phyloP scores from a whole-genome alignment of 192 early-diverging fungal genomes.

The Umbelopsis sp. region DNA sequence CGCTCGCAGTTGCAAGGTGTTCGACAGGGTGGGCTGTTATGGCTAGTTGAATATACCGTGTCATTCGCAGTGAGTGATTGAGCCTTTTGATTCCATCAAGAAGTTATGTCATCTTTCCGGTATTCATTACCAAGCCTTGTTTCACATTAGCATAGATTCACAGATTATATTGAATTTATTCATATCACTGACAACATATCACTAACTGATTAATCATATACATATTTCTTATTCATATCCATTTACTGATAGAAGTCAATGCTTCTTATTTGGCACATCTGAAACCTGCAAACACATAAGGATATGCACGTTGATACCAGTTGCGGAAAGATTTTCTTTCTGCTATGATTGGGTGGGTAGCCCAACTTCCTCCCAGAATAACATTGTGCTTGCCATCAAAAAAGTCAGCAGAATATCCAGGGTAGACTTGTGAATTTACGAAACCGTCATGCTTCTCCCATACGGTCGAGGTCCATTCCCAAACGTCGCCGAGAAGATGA shows the following conservation, averaged over 20 bases:
- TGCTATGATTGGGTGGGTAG: constrained; percentile 79
- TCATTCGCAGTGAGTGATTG: too few relatives aligned
- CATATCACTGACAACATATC: too few relatives aligned
- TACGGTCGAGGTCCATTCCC: constrained; percentile 83
- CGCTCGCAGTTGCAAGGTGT: too few relatives aligned
- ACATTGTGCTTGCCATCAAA: constrained; percentile 88
- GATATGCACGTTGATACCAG: constrained; percentile 90
- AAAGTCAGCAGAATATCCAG: constrained; percentile 90
- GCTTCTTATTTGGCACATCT: constrained; percentile 46
- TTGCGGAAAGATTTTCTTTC: constrained; percentile 77
- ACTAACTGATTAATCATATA: too few relatives aligned
- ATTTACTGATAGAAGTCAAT: neutral
- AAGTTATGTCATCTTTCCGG: too few relatives aligned
- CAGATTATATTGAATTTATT: too few relatives aligned
- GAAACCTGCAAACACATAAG: constrained; percentile 83
- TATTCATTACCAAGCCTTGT: too few relatives aligned
- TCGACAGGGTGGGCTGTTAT: too few relatives aligned
- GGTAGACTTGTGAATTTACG: constrained; percentile 68
- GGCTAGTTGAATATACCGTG: too few relatives aligned
- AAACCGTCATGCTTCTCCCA: constrained; percentile 68
- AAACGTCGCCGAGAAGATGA: constrained; percentile 60
- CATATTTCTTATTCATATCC: neutral
- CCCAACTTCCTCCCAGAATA: constrained; percentile 85
- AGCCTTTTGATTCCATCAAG: too few relatives aligned
- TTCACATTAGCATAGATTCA: too few relatives aligned